Percentiles rank a stretch among this genome's conserved stretches.
phyloP scores from a whole-genome alignment of 2,329 filamentous ascomycete species.

The Plectosphaerella sp. region DNA sequence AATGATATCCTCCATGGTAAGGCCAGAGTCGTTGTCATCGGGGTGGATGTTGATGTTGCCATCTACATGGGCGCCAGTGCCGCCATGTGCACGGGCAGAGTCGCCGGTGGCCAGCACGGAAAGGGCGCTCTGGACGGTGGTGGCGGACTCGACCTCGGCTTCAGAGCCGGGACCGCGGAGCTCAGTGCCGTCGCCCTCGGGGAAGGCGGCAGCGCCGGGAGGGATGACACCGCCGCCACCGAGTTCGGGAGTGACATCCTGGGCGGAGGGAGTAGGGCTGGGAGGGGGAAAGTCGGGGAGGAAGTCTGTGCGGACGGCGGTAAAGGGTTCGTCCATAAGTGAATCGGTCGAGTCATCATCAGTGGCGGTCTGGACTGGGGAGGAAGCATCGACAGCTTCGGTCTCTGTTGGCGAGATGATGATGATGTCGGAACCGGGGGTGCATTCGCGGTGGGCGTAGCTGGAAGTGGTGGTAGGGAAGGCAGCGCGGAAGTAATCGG shows the following conservation, averaged over 20 bases:
- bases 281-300: not conserved
- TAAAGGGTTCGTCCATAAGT: slow-evolving; percentile 30
- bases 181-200: not conserved
- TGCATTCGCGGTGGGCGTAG: slow-evolving; percentile 17
- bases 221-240: not conserved
- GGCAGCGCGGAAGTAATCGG: slow-evolving; percentile 19
- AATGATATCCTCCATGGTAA: not conserved
- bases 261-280: not conserved
- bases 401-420: slow-evolving; percentile 32
- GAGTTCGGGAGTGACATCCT: not conserved
- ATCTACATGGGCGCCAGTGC: not conserved
- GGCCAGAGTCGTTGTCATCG: not conserved
- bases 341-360: slow-evolving; percentile 23
- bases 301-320: slow-evolving; percentile 18
- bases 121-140: not conserved
- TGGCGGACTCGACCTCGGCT: not conserved
- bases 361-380: slow-evolving; percentile 25
- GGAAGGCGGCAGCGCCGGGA: slow-evolving; percentile 1
- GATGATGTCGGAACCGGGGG: slow-evolving; percentile 19
- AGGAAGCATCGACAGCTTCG: slow-evolving; percentile 23
- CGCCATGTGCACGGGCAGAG: too few relatives aligned
- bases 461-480: slow-evolving; percentile 24
- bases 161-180: not conserved
- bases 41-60: not conserved
- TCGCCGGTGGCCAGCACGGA: not conserved